Percentiles rank a stretch among this genome's conserved stretches.
These are phyloP conservation scores for Dactylellina leptospora DNA, from an alignment of 2,329 filamentous ascomycete genomes.

Conservation along the genomic window DNA sequence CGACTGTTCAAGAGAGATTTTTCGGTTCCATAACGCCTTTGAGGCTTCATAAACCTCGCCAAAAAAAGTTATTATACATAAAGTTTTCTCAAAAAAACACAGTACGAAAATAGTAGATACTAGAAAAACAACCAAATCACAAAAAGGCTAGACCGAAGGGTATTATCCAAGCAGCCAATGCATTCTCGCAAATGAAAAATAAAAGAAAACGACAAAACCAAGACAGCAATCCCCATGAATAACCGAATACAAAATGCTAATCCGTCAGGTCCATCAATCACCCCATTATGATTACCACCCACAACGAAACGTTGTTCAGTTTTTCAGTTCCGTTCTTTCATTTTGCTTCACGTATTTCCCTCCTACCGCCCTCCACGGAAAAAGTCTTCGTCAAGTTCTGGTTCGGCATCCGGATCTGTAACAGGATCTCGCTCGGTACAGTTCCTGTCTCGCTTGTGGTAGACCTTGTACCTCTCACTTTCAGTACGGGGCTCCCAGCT, in stretches of 20 bases:
- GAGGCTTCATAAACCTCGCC: background rate
- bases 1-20: too few relatives aligned
- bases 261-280: background rate
- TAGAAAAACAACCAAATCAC: background rate
- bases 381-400: constrained; percentile 34
- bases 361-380: too few relatives aligned
- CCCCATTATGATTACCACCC: too few relatives aligned
- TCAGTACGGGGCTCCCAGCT: constrained; percentile 30
- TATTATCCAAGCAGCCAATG: constrained; percentile 16
- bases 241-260: too few relatives aligned
- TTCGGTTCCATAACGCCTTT: background rate
- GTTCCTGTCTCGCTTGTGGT: constrained; percentile 47
- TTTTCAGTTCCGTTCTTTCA: background rate
- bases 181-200: background rate
- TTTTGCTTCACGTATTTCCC: background rate
- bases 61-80: constrained; percentile 8
- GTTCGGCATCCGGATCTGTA: constrained; percentile 48
- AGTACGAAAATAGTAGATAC: background rate
- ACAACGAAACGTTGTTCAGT: too few relatives aligned
- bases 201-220: too few relatives aligned
- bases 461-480: constrained; percentile 35
- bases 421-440: constrained; percentile 43
- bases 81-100: background rate
- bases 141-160: background rate
- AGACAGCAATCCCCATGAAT: background rate